These are phyloP conservation scores for Colletotrichum tabaci DNA, from an alignment of 2,329 filamentous ascomycete species.

Conservation along the genomic window DNA sequence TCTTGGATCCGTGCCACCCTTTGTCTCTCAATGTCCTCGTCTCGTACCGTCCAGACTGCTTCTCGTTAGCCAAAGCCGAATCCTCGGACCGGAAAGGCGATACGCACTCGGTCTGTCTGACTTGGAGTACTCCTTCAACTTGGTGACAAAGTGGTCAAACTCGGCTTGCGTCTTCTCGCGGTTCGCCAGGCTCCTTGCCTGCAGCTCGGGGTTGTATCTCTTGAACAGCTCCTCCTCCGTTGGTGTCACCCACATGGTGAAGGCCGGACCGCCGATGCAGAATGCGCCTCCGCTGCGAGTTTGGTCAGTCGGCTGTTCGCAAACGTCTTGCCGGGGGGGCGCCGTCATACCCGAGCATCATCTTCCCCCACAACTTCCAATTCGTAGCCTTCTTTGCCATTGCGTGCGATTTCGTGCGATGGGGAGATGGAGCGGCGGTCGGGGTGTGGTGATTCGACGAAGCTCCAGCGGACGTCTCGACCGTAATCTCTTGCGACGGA, in stretches of 20 bases:
- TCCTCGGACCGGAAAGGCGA: not conserved
- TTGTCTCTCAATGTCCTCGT: conserved; percentile 62
- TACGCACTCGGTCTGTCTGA: conserved; percentile 89
- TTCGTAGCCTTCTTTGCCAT: conserved; percentile 66
- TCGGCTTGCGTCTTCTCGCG: conserved; percentile 84
- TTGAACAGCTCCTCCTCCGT: conserved; percentile 94
- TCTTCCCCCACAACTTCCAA: conserved; percentile 76
- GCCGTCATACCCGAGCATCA: conserved; percentile 75
- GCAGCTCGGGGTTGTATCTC: conserved; percentile 95
- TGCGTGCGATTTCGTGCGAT: conserved; percentile 9
- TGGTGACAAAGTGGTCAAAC: conserved; percentile 88
- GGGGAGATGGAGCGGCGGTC: not conserved
- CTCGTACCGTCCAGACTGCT: conserved; percentile 67
- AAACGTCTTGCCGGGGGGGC: not conserved
- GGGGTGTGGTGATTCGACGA: not conserved
- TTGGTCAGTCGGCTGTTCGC: conserved; percentile 33
- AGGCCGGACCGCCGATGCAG: conserved; percentile 86
- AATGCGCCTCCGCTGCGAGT: conserved; percentile 75
- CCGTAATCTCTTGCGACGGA: conserved; percentile 4
- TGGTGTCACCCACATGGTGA: conserved; percentile 85
- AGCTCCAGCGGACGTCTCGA: not conserved
- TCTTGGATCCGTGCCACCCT: conserved; percentile 55
- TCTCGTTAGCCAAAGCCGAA: not conserved
- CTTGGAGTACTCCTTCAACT: conserved; percentile 90
- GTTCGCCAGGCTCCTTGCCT: conserved; percentile 86